Evolutionary conservation across 257 asterid genomes (phyloP), one percentile per base, ranked within the genome.

Genomic region (Thymus quinquecostatus): DNA sequence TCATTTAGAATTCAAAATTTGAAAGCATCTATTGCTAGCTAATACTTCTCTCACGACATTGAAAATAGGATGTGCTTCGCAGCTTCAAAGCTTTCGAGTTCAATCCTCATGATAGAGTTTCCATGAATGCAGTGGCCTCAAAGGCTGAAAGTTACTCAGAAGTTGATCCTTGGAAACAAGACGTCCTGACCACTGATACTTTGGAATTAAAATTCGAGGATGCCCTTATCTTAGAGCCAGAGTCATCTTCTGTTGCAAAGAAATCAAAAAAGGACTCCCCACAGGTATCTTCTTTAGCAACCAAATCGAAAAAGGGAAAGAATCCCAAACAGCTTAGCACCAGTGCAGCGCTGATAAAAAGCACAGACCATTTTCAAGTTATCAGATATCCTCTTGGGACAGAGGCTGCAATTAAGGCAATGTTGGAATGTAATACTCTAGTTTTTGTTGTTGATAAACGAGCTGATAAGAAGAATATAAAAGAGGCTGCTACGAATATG

Each of bases 381-480:
- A 59, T 86, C n/a, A 71, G 71, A 63, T 85, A 92, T 68, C 96
- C 93, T 45, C 75, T 84, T 29, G 48, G 75, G 53, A 86, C 93
- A 0, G 95, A 88, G 72, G 49, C 89, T 61, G 81, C 97, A 27
- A 70, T 81, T 51, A 80, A 81, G 72, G 83, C 75, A 43, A 84
- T 86, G 43, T 13, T 79, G 21, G 85, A 81, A 44, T 66, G 66
- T 30, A 88, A 92, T 75, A 84, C 91, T 51, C 72, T 88, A 82
- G 86, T 91, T 63, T 92, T 92, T 67, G 80, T 82, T 29, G 97
- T 90, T 21, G 90, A 90, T 75, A 81, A 80, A 57, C 75, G 60
- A 27, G 92, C 96, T 64, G 83, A 85, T 75, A 92, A 92, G 89
- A 82, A 75, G 30, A 68, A 57, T 63, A 89, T 92, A 84, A 85